A percentile compares a stretch with the other conserved stretches of the same genome.
Conservation (phyloP, 208 protist species). For the Leptomonas pyrrhocoris region DNA sequence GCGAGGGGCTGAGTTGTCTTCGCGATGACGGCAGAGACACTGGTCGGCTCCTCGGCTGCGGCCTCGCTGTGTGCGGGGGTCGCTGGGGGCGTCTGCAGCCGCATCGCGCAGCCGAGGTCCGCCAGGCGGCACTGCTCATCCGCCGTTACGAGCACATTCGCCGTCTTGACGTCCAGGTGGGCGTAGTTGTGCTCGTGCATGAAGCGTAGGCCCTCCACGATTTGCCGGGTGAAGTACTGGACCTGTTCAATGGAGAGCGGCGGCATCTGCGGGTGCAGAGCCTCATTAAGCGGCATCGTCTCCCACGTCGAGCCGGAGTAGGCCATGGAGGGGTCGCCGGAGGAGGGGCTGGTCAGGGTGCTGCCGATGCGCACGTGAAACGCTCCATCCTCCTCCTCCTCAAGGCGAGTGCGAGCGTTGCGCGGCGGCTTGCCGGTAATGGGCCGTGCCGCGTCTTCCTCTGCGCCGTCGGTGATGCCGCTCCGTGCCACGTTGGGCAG, state of each 20-base stretch:
- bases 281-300: conserved; percentile 34
- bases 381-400: conserved; percentile 15
- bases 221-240: conserved; percentile 69
- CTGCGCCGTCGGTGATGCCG: not conserved
- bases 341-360: conserved; percentile 4
- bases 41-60: not conserved
- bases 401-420: not conserved
- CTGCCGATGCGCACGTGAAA: not conserved
- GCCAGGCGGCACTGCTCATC: conserved; percentile 85
- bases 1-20: too few species aligned
- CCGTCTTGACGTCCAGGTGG: conserved; percentile 92
- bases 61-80: not conserved
- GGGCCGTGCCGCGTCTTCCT: not conserved
- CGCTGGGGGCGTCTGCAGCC: conserved; percentile 41
- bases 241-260: conserved; percentile 69
- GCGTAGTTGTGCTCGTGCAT: conserved; percentile 83
- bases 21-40: not conserved
- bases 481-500: not conserved
- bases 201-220: conserved; percentile 78
- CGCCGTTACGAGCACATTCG: conserved; percentile 84
- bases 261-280: conserved; percentile 45
- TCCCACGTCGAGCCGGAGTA: conserved; percentile 31
- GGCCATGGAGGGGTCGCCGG: not conserved
- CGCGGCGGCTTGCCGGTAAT: not conserved
- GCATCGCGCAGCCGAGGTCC: conserved; percentile 92